Conservation (phyloP, 169 alveolate species). For the Miamiensis avidus region DNA sequence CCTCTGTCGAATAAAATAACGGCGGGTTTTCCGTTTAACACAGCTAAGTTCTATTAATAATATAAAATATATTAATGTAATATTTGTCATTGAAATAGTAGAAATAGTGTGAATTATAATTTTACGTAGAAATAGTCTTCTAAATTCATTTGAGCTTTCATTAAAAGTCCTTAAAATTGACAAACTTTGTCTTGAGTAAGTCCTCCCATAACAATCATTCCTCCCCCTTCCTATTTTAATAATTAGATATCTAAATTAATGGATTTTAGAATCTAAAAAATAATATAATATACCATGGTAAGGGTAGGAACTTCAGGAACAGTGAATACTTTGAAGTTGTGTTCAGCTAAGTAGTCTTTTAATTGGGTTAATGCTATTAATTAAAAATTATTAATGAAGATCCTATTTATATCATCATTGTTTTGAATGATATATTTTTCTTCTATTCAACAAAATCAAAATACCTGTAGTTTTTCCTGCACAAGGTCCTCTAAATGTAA, state of each 20-base stretch:
- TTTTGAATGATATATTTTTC: neutral
- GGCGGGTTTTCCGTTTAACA: conserved; percentile 41
- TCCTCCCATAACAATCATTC: conserved; percentile 54
- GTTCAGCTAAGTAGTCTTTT: conserved; percentile 41
- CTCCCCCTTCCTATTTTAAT: conserved; percentile 63
- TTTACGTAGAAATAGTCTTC: conserved; percentile 63
- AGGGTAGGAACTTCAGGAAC: conserved; percentile 83
- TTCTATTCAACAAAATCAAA: neutral
- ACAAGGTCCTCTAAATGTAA: conserved; percentile 68
- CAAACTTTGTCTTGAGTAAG: conserved; percentile 56
- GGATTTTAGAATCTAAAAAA: no score
- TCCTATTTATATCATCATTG: neutral
- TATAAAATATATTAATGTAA: neutral
- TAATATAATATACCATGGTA: conserved; percentile 19
- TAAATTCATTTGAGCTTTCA: conserved; percentile 63
- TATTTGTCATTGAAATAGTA: no score
- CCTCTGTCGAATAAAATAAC: conserved; percentile 71
- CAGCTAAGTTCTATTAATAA: conserved; percentile 41
- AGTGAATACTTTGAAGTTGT: conserved; percentile 57
- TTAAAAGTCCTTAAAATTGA: conserved; percentile 58
- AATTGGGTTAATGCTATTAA: conserved; percentile 51
- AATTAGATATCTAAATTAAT: no score
- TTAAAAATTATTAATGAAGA: neutral
- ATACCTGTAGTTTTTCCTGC: conserved; percentile 76
- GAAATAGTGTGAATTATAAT: neutral